Percentiles rank a stretch among this genome's conserved stretches.
These are phyloP conservation scores for Anaeromyces robustus DNA, from an alignment of 192 early-diverging fungal species.

Conservation along the genomic window DNA sequence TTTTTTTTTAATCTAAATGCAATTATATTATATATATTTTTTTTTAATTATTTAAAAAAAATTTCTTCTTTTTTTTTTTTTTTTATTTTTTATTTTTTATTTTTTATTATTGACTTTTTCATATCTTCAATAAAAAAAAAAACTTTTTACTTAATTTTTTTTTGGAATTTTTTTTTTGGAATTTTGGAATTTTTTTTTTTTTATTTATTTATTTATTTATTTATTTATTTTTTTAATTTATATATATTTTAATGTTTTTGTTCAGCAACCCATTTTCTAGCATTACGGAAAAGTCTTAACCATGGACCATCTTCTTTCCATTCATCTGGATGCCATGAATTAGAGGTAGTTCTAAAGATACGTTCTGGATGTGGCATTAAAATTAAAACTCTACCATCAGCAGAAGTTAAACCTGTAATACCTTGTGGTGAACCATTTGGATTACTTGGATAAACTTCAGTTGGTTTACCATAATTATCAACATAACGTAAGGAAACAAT, in stretches of 20 bases:
- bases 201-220: too few relatives aligned
- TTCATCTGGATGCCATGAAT: constrained; percentile 65
- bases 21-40: too few relatives aligned
- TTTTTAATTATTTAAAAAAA: too few relatives aligned
- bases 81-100: too few relatives aligned
- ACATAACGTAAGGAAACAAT: constrained; percentile 63
- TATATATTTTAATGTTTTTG: background rate
- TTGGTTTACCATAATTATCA: constrained; percentile 62
- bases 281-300: constrained; percentile 87
- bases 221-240: too few relatives aligned
- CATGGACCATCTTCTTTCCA: constrained; percentile 52
- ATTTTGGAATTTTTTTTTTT: too few relatives aligned
- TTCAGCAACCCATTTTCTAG: constrained; percentile 61
- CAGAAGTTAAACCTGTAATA: constrained; percentile 70
- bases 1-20: too few relatives aligned
- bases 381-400: constrained; percentile 75
- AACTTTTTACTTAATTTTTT: too few relatives aligned
- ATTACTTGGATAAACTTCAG: constrained; percentile 84
- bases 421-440: constrained; percentile 85
- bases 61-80: too few relatives aligned
- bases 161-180: too few relatives aligned
- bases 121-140: too few relatives aligned
- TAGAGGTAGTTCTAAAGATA: constrained; percentile 61
- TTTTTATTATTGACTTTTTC: too few relatives aligned
- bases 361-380: constrained; percentile 99